Evolutionary conservation across 1,139 yeast genomes (phyloP).

Genomic region (Candida freyschussii): DNA sequence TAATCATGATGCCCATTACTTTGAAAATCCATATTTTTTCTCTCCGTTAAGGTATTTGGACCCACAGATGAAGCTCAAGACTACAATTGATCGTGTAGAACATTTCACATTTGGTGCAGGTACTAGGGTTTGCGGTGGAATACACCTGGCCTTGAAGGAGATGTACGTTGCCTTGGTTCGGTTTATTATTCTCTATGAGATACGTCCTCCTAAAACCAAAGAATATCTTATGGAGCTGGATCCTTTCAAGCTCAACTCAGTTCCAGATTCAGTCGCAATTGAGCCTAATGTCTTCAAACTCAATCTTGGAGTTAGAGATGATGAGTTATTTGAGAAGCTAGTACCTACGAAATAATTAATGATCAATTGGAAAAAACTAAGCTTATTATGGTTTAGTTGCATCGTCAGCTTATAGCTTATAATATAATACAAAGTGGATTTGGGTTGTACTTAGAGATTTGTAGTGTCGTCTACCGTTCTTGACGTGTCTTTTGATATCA

Average conservation of each 20-base stretch:
- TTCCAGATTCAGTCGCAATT: slow-evolving; percentile 54
- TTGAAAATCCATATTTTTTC: slow-evolving; percentile 47
- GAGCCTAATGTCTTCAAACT: slow-evolving; percentile 49
- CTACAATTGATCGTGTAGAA: slow-evolving; percentile 25
- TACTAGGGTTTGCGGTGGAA: slow-evolving; percentile 65
- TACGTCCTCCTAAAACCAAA: slow-evolving; percentile 37
- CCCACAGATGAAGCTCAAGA: slow-evolving; percentile 19
- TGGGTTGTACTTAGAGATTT: no score
- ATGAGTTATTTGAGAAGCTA: slow-evolving; percentile 8
- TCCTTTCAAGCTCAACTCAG: slow-evolving; percentile 44
- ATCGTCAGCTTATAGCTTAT: no score
- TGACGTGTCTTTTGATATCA: no score
- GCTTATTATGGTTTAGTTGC: no score
- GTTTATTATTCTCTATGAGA: slow-evolving; percentile 35
- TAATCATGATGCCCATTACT: slow-evolving; percentile 53
- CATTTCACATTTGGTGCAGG: slow-evolving; percentile 73
- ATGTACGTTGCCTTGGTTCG: slow-evolving; percentile 45
- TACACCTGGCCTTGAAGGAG: slow-evolving; percentile 56
- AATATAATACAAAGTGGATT: no score
- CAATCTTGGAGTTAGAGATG: slow-evolving; percentile 28
- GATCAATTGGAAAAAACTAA: no score
- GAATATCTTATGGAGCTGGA: slow-evolving; percentile 38
- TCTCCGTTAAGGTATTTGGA: slow-evolving; percentile 57
- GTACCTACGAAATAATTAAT: no score
- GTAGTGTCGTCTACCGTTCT: no score